Evolutionary conservation across 1,139 yeast species (phyloP).

Genomic region (Entelexis sorbosivorans): DNA sequence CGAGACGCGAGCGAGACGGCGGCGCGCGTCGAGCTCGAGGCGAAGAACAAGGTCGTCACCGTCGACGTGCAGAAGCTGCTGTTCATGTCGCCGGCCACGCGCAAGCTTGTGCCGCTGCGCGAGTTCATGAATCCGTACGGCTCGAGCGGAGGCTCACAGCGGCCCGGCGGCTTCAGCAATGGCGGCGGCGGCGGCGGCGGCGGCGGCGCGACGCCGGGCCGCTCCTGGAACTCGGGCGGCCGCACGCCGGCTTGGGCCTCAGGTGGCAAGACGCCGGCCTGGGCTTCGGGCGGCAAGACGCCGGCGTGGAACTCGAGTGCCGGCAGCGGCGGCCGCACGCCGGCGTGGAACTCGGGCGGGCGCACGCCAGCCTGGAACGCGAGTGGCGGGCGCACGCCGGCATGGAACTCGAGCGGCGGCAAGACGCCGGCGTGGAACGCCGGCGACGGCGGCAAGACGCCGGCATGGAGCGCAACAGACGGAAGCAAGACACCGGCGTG

Average conservation of each 20-base stretch:
- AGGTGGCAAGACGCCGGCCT: slow-evolving; percentile 34
- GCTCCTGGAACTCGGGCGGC: slow-evolving; percentile 27
- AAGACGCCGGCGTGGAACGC: slow-evolving; percentile 29
- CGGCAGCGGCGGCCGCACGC: slow-evolving; percentile 10
- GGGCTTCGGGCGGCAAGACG: slow-evolving; percentile 36
- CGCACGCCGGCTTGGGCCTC: slow-evolving; percentile 36
- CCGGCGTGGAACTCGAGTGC: slow-evolving; percentile 35
- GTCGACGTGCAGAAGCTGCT: slow-evolving; percentile 68
- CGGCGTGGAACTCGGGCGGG: slow-evolving; percentile 29
- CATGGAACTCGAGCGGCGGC: slow-evolving; percentile 28
- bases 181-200: slow-evolving; percentile 20
- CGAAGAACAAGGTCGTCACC: slow-evolving; percentile 79
- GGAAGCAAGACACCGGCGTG: slow-evolving; percentile 28
- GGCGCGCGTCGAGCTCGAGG: slow-evolving; percentile 88
- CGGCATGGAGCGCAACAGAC: slow-evolving; percentile 30
- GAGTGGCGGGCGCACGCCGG: slow-evolving; percentile 23
- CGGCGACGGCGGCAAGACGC: slow-evolving; percentile 26
- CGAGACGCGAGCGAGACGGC: slow-evolving; percentile 84
- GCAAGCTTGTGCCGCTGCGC: slow-evolving; percentile 62
- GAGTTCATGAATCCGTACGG: slow-evolving; percentile 50
- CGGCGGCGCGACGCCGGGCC: slow-evolving; percentile 24
- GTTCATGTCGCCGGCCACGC: slow-evolving; percentile 54
- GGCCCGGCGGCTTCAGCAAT: slow-evolving; percentile 23
- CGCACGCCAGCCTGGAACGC: slow-evolving; percentile 29
- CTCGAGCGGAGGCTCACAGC: background rate